Evolutionary conservation across 1,139 yeast genomes (phyloP).

Genomic region (Saccharomyces pastorianus): DNA sequence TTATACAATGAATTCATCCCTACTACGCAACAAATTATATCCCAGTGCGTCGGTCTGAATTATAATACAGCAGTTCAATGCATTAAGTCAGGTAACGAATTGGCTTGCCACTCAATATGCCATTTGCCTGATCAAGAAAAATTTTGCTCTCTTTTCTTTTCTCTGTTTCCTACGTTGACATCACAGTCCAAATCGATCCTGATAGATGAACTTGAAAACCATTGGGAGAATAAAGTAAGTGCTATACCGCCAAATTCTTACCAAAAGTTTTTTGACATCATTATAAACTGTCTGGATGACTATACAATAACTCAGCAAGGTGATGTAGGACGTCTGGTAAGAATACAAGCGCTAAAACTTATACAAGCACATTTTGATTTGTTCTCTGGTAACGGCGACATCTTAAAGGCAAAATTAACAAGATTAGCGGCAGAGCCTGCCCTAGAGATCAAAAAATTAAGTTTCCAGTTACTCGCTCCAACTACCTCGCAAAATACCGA

Average conservation of each 20-base stretch:
- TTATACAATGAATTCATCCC: neutral
- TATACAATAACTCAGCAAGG: constrained; percentile 65
- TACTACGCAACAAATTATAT: neutral
- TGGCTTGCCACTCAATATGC: neutral
- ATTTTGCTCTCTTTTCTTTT: neutral
- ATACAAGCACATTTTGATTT: constrained; percentile 30
- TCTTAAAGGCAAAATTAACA: constrained; percentile 35
- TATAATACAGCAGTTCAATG: neutral
- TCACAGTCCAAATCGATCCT: neutral
- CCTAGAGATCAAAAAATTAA: constrained; percentile 35
- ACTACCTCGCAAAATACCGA: neutral
- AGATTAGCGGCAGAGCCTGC: constrained; percentile 50
- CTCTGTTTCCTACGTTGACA: neutral
- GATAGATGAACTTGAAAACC: neutral
- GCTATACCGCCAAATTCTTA: neutral
- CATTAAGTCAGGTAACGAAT: neutral
- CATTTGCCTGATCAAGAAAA: neutral
- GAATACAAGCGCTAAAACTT: constrained; percentile 43
- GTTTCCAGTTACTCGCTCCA: neutral
- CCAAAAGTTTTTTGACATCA: constrained; percentile 4
- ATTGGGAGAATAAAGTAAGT: neutral
- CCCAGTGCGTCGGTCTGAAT: neutral
- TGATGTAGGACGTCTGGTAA: constrained; percentile 69
- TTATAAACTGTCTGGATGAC: constrained; percentile 43
- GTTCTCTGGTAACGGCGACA: constrained; percentile 12